phyloP scores from a whole-genome alignment of 2,329 filamentous ascomycete genomes.

The Cordyceps cateniannulata region DNA sequence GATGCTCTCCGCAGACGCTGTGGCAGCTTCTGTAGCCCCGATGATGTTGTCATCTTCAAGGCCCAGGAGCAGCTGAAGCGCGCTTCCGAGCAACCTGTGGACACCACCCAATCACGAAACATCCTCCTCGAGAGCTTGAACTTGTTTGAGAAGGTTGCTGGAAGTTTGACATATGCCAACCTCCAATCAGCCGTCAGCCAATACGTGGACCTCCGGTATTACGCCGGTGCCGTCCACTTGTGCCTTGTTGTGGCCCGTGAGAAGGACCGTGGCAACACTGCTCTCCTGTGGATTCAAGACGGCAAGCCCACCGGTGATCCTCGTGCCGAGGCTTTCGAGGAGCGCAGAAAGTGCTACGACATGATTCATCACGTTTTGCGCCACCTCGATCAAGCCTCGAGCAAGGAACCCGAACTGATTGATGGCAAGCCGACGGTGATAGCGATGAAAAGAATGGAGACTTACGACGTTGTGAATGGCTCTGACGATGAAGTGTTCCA shows the following conservation, averaged over 20 bases:
- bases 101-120: conserved; percentile 69
- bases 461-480: conserved; percentile 81
- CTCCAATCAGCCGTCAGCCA: conserved; percentile 70
- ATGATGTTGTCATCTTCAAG: conserved; percentile 97
- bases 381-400: conserved; percentile 66
- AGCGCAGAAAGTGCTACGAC: conserved; percentile 73
- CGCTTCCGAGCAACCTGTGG: conserved; percentile 69
- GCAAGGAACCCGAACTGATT: conserved; percentile 61
- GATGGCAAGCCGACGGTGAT: conserved; percentile 74
- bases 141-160: conserved; percentile 83
- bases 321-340: conserved; percentile 59
- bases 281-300: conserved; percentile 81
- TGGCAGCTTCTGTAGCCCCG: conserved; percentile 93
- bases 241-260: conserved; percentile 77
- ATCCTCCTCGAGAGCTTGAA: conserved; percentile 83
- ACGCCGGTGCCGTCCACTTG: conserved; percentile 85
- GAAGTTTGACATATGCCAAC: conserved; percentile 73
- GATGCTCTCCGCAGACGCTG: conserved; percentile 89
- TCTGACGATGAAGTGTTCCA: conserved; percentile 93
- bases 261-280: conserved; percentile 79
- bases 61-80: conserved; percentile 91
- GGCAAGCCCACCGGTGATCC: conserved; percentile 66
- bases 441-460: conserved; percentile 75
- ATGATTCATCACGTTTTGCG: conserved; percentile 79
- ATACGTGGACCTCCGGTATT: conserved; percentile 79